These are phyloP conservation scores for Flaveria linearis DNA, from an alignment of 129 eudicot genomes.

Conservation along the genomic window DNA sequence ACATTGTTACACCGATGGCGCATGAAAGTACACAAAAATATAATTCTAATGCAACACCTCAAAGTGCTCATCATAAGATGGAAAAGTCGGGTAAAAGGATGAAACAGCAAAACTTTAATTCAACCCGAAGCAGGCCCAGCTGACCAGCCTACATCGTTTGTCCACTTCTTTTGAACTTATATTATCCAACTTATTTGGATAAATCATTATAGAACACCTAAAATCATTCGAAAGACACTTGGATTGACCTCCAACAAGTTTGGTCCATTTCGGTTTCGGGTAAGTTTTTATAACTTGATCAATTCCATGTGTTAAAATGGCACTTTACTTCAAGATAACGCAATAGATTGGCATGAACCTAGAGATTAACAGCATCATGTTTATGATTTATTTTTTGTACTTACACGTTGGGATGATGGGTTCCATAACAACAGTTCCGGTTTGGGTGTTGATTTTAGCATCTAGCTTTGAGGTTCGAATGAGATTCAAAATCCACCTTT, in stretches of 20 bases:
- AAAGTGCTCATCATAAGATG: neutral
- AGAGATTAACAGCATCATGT: neutral
- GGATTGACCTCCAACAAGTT: neutral
- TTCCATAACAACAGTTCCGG: constrained; percentile 89
- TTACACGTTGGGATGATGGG: constrained; percentile 92
- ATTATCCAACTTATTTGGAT: too few species aligned
- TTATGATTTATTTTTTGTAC: constrained; percentile 19
- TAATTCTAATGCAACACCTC: neutral
- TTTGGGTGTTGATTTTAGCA: constrained; percentile 82
- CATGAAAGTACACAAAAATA: neutral
- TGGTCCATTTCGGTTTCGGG: neutral
- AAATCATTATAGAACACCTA: neutral
- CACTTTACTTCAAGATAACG: neutral
- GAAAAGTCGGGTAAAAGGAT: neutral
- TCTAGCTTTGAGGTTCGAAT: constrained; percentile 88
- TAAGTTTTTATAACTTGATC: neutral
- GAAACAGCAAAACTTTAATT: neutral
- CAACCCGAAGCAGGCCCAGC: neutral
- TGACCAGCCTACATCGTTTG: neutral
- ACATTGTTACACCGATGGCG: too few species aligned
- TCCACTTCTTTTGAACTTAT: neutral
- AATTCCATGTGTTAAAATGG: neutral
- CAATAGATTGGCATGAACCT: neutral
- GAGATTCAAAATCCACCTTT: constrained; percentile 95
- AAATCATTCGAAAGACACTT: neutral